Percentiles rank a stretch among this genome's conserved stretches.
phyloP scores from a whole-genome alignment of 2,329 filamentous ascomycete species.

The Exophiala sp. region DNA sequence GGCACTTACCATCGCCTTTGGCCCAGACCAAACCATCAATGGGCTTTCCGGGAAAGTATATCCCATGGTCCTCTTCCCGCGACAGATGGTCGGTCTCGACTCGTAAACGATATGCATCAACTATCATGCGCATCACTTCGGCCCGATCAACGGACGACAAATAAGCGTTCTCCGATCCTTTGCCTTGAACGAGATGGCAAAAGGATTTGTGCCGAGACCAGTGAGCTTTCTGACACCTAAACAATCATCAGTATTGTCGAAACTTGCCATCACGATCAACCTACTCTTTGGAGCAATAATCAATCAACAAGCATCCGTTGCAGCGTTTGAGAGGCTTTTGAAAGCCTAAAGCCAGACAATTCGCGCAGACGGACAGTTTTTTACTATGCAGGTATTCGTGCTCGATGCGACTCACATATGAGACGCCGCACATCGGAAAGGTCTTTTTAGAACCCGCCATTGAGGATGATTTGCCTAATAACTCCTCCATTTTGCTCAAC shows the following conservation, averaged over 20 bases:
- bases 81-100: slow-evolving; percentile 31
- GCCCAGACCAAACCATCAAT: slow-evolving; percentile 34
- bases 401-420: slow-evolving; percentile 24
- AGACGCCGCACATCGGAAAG: slow-evolving; percentile 22
- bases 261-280: neutral
- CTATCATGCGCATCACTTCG: slow-evolving; percentile 27
- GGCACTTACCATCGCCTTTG: slow-evolving; percentile 22
- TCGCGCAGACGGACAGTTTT: slow-evolving; percentile 26
- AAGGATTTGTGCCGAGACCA: slow-evolving; percentile 30
- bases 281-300: slow-evolving; percentile 28
- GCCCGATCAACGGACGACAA: slow-evolving; percentile 27
- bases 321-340: slow-evolving; percentile 27
- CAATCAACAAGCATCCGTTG: slow-evolving; percentile 25
- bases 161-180: slow-evolving; percentile 26
- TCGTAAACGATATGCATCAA: slow-evolving; percentile 33
- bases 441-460: slow-evolving; percentile 17
- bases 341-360: slow-evolving; percentile 27
- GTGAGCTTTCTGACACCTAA: slow-evolving; percentile 30
- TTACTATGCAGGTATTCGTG: slow-evolving; percentile 28
- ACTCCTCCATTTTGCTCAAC: neutral
- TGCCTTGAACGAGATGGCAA: slow-evolving; percentile 28
- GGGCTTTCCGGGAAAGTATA: slow-evolving; percentile 33
- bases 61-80: slow-evolving; percentile 25
- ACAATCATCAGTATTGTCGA: neutral
- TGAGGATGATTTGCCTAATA: neutral